phyloP scores from a whole-genome alignment of 225 moss, liverwort and hornwort genomes.

The Sphagnum contortum region DNA sequence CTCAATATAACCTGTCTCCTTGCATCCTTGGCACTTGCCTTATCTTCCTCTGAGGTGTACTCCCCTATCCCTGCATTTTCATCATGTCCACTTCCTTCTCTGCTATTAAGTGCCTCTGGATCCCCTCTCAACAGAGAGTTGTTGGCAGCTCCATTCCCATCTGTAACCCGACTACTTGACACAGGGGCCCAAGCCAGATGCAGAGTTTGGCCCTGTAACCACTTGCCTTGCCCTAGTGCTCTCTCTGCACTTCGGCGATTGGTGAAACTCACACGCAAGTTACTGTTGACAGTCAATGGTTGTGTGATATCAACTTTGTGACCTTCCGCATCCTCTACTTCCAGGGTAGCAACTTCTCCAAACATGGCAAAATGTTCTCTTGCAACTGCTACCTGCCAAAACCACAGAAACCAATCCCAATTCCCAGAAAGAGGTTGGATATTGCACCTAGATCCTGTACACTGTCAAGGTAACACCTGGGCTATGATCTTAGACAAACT shows the following conservation, averaged over 20 bases:
- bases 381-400: conserved; percentile 56
- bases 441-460: too few relatives aligned
- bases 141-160: conserved; percentile 17
- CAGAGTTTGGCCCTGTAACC: conserved; percentile 79
- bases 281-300: conserved; percentile 30
- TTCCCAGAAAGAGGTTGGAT: too few relatives aligned
- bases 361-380: conserved; percentile 83
- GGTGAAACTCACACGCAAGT: conserved; percentile 59
- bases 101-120: conserved; percentile 20
- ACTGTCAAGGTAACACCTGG: too few relatives aligned
- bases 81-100: conserved; percentile 11
- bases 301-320: conserved; percentile 41
- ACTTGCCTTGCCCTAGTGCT: conserved; percentile 75
- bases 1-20: conserved; percentile 17
- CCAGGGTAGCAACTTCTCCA: conserved; percentile 70
- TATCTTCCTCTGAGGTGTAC: conserved; percentile 14
- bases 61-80: conserved; percentile 18
- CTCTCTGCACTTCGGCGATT: conserved; percentile 84
- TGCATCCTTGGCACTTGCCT: conserved; percentile 17
- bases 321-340: conserved; percentile 58
- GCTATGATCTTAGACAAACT: too few relatives aligned
- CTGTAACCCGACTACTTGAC: conserved; percentile 35
- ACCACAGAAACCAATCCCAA: too few relatives aligned
- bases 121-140: conserved; percentile 12
- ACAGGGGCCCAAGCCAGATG: conserved; percentile 69